Evolutionary conservation across 2,329 filamentous ascomycete species (phyloP).

Genomic region (Bipolaris cookei): DNA sequence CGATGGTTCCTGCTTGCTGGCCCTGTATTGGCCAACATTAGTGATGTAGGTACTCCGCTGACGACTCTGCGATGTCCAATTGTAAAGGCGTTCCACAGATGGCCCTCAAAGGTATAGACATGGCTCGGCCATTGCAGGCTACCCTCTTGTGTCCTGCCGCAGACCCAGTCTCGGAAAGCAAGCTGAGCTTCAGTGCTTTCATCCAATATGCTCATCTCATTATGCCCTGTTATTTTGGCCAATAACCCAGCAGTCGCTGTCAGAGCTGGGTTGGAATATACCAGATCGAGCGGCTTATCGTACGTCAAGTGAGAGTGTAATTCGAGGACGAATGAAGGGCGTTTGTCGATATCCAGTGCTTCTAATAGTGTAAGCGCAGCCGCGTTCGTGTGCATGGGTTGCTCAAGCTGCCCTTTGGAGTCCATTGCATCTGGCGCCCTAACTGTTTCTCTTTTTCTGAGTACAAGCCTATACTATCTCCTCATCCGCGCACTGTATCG

Average conservation of each 20-base stretch:
- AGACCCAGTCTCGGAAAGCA: constrained; percentile 40
- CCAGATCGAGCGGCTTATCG: constrained; percentile 22
- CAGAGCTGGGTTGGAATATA: constrained; percentile 39
- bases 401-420: constrained; percentile 6
- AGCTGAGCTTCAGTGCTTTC: constrained; percentile 23
- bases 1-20: constrained; percentile 6
- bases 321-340: constrained; percentile 35
- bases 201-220: constrained; percentile 20
- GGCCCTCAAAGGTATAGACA: constrained; percentile 33
- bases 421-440: constrained; percentile 7
- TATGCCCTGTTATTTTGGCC: constrained; percentile 26
- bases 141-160: constrained; percentile 15
- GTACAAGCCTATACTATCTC: not conserved
- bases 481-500: not conserved
- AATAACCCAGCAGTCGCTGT: constrained; percentile 23
- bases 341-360: constrained; percentile 33
- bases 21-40: constrained; percentile 18
- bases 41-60: constrained; percentile 31
- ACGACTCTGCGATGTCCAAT: constrained; percentile 36
- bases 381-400: constrained; percentile 9
- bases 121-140: constrained; percentile 20
- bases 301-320: constrained; percentile 10
- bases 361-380: constrained; percentile 25
- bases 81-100: constrained; percentile 36
- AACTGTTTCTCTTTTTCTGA: not conserved